A percentile compares a stretch with the other conserved stretches of the same genome.
Evolutionary conservation across 2,329 filamentous ascomycete species (phyloP).

Genomic region (Penicillium crustosum): DNA sequence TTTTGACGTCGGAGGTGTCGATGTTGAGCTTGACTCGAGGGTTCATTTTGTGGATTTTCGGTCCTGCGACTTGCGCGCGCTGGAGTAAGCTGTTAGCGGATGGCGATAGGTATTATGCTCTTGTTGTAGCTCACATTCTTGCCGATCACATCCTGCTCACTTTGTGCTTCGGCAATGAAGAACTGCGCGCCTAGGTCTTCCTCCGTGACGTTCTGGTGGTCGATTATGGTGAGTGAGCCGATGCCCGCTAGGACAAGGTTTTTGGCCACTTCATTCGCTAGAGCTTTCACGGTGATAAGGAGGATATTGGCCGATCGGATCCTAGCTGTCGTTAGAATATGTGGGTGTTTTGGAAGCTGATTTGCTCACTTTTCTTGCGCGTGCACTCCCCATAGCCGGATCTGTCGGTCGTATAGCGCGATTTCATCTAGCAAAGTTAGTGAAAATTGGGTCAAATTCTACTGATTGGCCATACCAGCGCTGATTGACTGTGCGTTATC

Average conservation of each 20-base stretch:
- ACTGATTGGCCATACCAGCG: conserved; percentile 28
- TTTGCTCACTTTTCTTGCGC: conserved; percentile 72
- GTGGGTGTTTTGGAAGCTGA: neutral
- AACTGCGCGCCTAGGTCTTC: conserved; percentile 81
- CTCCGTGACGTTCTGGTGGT: conserved; percentile 72
- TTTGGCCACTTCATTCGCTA: conserved; percentile 94
- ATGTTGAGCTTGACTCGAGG: conserved; percentile 76
- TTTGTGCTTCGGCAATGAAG: conserved; percentile 69
- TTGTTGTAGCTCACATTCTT: conserved; percentile 58
- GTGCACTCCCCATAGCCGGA: conserved; percentile 93
- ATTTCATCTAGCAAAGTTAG: conserved; percentile 70
- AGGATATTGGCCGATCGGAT: conserved; percentile 88
- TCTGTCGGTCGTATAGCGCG: conserved; percentile 94
- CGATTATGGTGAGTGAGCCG: conserved; percentile 82
- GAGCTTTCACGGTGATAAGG: conserved; percentile 79
- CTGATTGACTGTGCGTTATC: conserved; percentile 33
- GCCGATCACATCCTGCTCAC: conserved; percentile 47
- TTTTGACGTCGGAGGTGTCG: conserved; percentile 66
- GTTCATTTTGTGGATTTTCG: conserved; percentile 81
- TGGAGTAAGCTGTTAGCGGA: conserved; percentile 29
- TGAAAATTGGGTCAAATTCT: neutral
- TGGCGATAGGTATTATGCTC: neutral
- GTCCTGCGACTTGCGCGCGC: conserved; percentile 76
- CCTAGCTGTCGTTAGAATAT: conserved; percentile 44
- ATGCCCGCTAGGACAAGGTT: conserved; percentile 94